Evolutionary conservation across 805 yeast genomes (phyloP).

Genomic region (Nakazawaea holstii): DNA sequence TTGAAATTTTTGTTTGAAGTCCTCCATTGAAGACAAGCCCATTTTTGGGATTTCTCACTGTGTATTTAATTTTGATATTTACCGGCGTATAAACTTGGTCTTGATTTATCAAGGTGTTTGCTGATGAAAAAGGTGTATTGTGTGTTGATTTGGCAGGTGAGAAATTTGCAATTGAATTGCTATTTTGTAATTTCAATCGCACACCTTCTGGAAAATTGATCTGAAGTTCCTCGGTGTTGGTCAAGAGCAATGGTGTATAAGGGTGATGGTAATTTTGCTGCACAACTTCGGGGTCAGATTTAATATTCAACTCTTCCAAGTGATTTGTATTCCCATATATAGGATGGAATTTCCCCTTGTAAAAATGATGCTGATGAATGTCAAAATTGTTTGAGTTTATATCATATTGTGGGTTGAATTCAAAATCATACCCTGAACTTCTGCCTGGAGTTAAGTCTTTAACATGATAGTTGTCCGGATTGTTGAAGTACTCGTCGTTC

Average conservation of each 20-base stretch:
- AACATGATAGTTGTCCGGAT: slow-evolving; percentile 21
- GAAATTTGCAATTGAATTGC: slow-evolving; percentile 27
- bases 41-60: slow-evolving; percentile 55
- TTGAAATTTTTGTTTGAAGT: slow-evolving; percentile 36
- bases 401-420: slow-evolving; percentile 31
- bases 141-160: slow-evolving; percentile 30
- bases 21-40: slow-evolving; percentile 77
- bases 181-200: slow-evolving; percentile 54
- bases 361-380: slow-evolving; percentile 54
- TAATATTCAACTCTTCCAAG: slow-evolving; percentile 24
- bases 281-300: slow-evolving; percentile 17
- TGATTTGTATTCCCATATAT: slow-evolving; percentile 42
- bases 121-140: slow-evolving; percentile 25
- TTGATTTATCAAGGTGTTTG: slow-evolving; percentile 24
- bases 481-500: slow-evolving; percentile 29
- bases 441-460: slow-evolving; percentile 17
- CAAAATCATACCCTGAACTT: slow-evolving; percentile 7
- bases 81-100: slow-evolving; percentile 68
- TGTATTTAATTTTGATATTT: slow-evolving; percentile 62
- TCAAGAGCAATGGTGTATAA: slow-evolving; percentile 18
- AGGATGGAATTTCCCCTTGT: slow-evolving; percentile 46
- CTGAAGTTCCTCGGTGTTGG: slow-evolving; percentile 58
- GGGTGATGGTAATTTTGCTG: slow-evolving; percentile 19
- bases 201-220: slow-evolving; percentile 63
- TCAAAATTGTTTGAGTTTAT: slow-evolving; percentile 33